Conservation (phyloP, 2,329 filamentous ascomycete species). For the Apiospora hydei region DNA sequence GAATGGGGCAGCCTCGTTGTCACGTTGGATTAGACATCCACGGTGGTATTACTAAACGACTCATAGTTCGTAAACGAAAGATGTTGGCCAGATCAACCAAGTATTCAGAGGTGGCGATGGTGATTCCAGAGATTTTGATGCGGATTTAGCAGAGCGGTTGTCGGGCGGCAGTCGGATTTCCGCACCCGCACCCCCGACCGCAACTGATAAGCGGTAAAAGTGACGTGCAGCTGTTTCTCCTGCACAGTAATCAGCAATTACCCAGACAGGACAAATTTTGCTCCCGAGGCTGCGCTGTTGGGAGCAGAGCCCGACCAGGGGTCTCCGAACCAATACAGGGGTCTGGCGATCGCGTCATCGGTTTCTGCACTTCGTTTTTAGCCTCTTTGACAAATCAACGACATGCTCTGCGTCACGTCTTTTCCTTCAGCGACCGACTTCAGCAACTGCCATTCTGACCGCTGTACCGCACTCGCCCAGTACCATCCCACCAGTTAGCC, state of each 20-base stretch:
- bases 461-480: not conserved
- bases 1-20: not conserved
- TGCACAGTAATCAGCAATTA: conserved; percentile 5
- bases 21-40: not conserved
- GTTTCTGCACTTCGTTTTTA: not conserved
- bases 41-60: too few relatives aligned
- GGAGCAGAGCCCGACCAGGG: not conserved
- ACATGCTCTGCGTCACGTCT: not conserved
- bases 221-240: not conserved
- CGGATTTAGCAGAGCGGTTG: not conserved
- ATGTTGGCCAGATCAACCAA: not conserved
- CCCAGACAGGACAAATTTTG: not conserved
- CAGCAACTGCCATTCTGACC: not conserved
- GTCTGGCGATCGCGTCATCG: conserved; percentile 13
- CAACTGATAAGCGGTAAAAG: not conserved
- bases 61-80: too few relatives aligned
- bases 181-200: not conserved
- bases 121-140: not conserved
- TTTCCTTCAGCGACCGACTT: not conserved
- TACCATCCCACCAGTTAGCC: not conserved
- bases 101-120: not conserved
- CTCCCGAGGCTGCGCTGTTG: not conserved
- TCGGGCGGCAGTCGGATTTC: not conserved
- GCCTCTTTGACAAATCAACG: conserved; percentile 14
- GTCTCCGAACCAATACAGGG: not conserved